A percentile compares a stretch with the other conserved stretches of the same genome.
phyloP scores from a whole-genome alignment of 371 early-diverging fungal genomes.

The Antonospora locustae region DNA sequence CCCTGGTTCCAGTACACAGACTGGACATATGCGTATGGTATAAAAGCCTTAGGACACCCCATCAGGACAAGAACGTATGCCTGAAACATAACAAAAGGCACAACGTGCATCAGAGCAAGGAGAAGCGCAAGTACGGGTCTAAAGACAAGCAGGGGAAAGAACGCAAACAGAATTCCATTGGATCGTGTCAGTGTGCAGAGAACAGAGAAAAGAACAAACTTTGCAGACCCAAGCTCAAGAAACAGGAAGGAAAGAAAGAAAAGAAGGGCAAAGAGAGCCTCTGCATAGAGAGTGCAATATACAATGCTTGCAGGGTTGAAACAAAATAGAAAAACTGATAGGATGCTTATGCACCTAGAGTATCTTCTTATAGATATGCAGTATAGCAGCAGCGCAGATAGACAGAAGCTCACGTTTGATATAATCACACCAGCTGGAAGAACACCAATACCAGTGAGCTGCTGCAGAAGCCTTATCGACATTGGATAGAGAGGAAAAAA shows the following conservation, averaged over 20 bases:
- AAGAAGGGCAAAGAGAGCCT: background rate
- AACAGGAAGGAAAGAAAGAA: background rate
- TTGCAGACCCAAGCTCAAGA: too few relatives aligned
- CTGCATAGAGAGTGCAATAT: background rate
- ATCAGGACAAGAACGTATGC: constrained; percentile 31
- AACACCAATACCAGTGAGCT: too few relatives aligned
- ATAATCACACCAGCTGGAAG: constrained; percentile 34
- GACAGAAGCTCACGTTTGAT: constrained; percentile 26
- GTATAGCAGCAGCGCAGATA: constrained; percentile 37
- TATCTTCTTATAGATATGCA: constrained; percentile 28
- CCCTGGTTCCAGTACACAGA: constrained; percentile 54
- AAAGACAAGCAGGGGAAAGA: constrained; percentile 11
- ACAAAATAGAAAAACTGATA: constrained; percentile 18
- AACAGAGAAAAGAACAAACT: constrained; percentile 14
- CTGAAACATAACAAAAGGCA: constrained; percentile 39
- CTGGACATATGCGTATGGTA: constrained; percentile 52
- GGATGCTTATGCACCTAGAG: too few relatives aligned
- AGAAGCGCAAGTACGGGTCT: background rate
- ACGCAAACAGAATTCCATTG: constrained; percentile 48
- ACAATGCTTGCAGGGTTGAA: background rate
- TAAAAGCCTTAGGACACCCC: constrained; percentile 6
- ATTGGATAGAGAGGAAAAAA: constrained; percentile 52
- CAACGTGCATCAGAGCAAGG: constrained; percentile 1
- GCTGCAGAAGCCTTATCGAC: constrained; percentile 8
- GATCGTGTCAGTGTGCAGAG: constrained; percentile 45